A percentile compares a stretch with the other conserved stretches of the same genome.
These are phyloP conservation scores for Oryza glaberrima DNA, from an alignment of 176 grass and related monocot species.

Conservation along the genomic window DNA sequence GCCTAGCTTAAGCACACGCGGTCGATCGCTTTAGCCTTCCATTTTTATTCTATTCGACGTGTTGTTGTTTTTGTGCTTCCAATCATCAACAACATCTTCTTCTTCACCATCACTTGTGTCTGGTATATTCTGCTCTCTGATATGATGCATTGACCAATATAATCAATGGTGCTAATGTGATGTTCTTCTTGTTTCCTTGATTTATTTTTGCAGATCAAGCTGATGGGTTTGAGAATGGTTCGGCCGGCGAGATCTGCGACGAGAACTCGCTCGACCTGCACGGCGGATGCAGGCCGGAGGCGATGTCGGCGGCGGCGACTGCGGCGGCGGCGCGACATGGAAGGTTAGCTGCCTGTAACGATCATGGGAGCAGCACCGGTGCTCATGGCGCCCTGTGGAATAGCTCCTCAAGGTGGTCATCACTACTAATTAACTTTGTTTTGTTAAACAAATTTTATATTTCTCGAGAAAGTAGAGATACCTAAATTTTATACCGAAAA, in stretches of 20 bases:
- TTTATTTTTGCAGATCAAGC: conserved; percentile 47
- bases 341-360: conserved; percentile 55
- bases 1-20: conserved; percentile 1
- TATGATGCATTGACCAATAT: background rate
- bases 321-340: conserved; percentile 32
- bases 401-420: conserved; percentile 60
- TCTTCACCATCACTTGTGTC: conserved; percentile 22
- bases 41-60: conserved; percentile 41
- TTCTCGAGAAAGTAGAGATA: too few relatives aligned
- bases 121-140: conserved; percentile 16
- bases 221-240: conserved; percentile 68
- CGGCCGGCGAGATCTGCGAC: conserved; percentile 69
- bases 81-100: background rate
- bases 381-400: conserved; percentile 57
- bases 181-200: background rate
- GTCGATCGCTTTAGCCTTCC: conserved; percentile 29
- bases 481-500: too few relatives aligned
- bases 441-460: too few relatives aligned
- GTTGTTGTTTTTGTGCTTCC: background rate
- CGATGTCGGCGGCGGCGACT: background rate
- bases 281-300: conserved; percentile 30
- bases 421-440: background rate
- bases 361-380: conserved; percentile 43
- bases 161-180: background rate
- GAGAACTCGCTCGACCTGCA: conserved; percentile 60